A percentile compares a stretch with the other conserved stretches of the same genome.
phyloP scores from a whole-genome alignment of 768 basidiomycete species.

The Mycena haematopus region DNA sequence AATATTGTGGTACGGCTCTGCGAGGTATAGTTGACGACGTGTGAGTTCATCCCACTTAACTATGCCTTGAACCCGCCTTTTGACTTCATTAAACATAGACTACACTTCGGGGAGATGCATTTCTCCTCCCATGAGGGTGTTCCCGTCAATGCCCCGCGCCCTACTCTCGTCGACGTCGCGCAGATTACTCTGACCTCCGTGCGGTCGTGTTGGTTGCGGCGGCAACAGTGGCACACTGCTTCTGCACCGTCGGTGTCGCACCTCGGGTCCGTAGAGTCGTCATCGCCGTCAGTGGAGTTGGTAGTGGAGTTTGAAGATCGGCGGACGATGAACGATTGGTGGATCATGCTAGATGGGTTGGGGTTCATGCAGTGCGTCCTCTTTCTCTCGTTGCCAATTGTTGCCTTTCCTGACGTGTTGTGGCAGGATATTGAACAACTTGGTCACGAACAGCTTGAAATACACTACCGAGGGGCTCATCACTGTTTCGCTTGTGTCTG shows the following conservation, averaged over 20 bases:
- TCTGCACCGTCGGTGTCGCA: neutral
- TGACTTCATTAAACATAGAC: neutral
- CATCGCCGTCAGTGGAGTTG: slow-evolving; percentile 1
- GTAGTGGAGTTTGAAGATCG: slow-evolving; percentile 21
- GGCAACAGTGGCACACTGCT: slow-evolving; percentile 3
- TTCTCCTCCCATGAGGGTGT: neutral
- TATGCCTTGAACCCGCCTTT: neutral
- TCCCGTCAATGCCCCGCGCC: neutral
- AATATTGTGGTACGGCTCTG: slow-evolving; percentile 22
- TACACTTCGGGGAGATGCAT: slow-evolving; percentile 25
- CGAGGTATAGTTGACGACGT: slow-evolving; percentile 22
- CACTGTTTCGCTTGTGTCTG: slow-evolving; percentile 16
- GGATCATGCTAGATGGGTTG: slow-evolving; percentile 12
- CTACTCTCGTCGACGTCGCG: slow-evolving; percentile 5
- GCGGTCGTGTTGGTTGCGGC: slow-evolving; percentile 6
- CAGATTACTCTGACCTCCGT: slow-evolving; percentile 1
- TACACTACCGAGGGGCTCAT: slow-evolving; percentile 15
- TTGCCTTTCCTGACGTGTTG: neutral
- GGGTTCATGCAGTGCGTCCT: slow-evolving; percentile 11
- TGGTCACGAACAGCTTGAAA: slow-evolving; percentile 21
- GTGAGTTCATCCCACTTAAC: neutral
- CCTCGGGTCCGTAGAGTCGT: neutral
- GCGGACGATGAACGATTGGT: slow-evolving; percentile 12
- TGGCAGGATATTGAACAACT: slow-evolving; percentile 20
- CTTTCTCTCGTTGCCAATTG: neutral